Base-by-base conservation (phyloP, 2,329 filamentous ascomycete species). In the Talaromyces sp. region DNA sequence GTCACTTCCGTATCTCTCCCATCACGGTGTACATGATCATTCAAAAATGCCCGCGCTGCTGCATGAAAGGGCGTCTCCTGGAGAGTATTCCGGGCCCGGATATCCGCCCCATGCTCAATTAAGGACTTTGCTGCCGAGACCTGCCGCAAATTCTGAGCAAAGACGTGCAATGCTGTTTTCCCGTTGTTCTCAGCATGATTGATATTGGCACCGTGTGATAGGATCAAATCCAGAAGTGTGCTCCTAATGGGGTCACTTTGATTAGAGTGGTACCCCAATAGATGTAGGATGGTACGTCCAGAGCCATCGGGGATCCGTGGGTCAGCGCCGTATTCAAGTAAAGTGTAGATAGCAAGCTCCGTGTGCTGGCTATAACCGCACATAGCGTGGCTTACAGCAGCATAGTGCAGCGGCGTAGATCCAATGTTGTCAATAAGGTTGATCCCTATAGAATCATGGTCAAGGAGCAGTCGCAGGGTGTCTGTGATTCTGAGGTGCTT, bases 401-500 rank as follows among this genome's bases (percentile, higher is more conserved):
- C 51, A 54, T 54, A 54, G 51, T 54, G 51, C 29, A 36, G 29
- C 17, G 29, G 51, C 29, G 29, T 54, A 1, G 29, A 54, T 36
- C 51, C n/a, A 34, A 8, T 36, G 29, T 54, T 54, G n/a, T 54
- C 17, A 15, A 22, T 3, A 54, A 19, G n/a, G 29, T 54, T 36
- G n/a, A 54, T 36, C 13, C 51, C 10, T 13, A 10, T 22, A 31
- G 27, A 54, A 36, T 54, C 29, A 34, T 54, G 29, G 29, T 54
- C 29, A 34, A 54, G 51, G 5, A 54, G 51, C 51, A 54, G 51
- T 22, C 29, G 29, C 3, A 54, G 17, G 1, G 51, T 54, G 29
- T 54, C 51, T 36, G 10, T 54, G 29, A 54, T 54, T 54, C 51
- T 54, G 29, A 54, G 51, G 3, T 54, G 51, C 29, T 34, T 54